Conservation (phyloP, 441 rosid genomes). For the Jatropha multifida region DNA sequence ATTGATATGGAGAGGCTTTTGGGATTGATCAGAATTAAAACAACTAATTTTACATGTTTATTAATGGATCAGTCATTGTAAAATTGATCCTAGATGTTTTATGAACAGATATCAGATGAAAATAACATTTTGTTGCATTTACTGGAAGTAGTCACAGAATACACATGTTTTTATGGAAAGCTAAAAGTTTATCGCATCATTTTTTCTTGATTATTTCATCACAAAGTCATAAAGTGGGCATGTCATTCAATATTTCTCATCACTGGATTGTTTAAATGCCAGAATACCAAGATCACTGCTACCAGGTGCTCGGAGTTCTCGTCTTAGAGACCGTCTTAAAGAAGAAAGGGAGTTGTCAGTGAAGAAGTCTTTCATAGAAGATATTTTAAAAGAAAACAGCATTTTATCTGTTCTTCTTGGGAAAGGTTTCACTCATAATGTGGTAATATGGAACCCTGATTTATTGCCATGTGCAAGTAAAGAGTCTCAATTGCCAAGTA, state of each 20-base stretch:
- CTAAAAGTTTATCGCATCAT: slow-evolving; percentile 12
- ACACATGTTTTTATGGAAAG: background rate
- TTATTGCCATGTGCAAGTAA: slow-evolving; percentile 62
- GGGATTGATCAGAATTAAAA: background rate
- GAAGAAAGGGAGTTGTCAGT: slow-evolving; percentile 92
- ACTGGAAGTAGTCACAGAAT: background rate
- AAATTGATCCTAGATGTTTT: background rate
- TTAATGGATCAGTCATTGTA: background rate
- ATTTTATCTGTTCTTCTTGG: slow-evolving; percentile 57
- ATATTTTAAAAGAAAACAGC: slow-evolving; percentile 71
- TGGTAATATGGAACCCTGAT: slow-evolving; percentile 84
- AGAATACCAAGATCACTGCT: slow-evolving; percentile 94
- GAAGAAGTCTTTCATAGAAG: slow-evolving; percentile 89
- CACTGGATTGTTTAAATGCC: slow-evolving; percentile 34
- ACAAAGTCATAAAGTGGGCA: background rate
- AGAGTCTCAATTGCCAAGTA: slow-evolving; percentile 42
- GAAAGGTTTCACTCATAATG: slow-evolving; percentile 46
- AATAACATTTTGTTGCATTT: slow-evolving; percentile 1
- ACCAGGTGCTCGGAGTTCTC: slow-evolving; percentile 97
- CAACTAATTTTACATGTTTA: background rate
- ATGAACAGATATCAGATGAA: background rate
- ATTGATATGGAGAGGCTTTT: too few relatives aligned
- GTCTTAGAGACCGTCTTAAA: slow-evolving; percentile 86
- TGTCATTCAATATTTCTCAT: slow-evolving; percentile 21
- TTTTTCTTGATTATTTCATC: slow-evolving; percentile 5